Percentiles rank a stretch among this genome's conserved stretches.
Conservation (phyloP, 306 rosid genomes). For the Clitoria ternatea region DNA sequence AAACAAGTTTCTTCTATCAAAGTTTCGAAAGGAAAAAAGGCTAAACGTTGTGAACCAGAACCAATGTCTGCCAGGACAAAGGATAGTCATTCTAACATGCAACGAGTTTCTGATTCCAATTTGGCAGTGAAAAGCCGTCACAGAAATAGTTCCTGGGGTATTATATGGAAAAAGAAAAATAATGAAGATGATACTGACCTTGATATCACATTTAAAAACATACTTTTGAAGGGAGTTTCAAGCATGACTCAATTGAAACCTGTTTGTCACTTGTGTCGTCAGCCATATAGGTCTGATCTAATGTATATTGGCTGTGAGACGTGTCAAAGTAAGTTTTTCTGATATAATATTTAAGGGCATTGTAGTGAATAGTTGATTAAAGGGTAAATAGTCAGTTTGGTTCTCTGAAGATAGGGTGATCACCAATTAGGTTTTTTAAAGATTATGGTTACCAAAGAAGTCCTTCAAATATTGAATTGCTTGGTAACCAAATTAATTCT, state of each 20-base stretch:
- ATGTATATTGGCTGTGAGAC: constrained; percentile 79
- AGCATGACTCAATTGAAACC: constrained; percentile 42
- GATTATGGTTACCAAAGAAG: too few relatives aligned
- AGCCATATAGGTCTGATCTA: constrained; percentile 67
- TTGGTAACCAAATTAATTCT: too few relatives aligned
- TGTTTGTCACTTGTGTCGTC: constrained; percentile 64
- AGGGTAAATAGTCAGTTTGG: too few relatives aligned
- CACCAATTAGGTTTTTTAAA: too few relatives aligned
- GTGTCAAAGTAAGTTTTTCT: constrained; percentile 66
- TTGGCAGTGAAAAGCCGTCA: constrained; percentile 40
- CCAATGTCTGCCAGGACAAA: constrained; percentile 31
- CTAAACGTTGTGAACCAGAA: constrained; percentile 36
- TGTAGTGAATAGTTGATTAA: neutral
- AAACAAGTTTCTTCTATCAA: constrained; percentile 44
- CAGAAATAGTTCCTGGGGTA: constrained; percentile 69
- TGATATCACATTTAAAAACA: constrained; percentile 60
- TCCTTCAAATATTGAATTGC: too few relatives aligned
- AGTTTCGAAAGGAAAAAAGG: constrained; percentile 44
- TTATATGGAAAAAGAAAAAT: constrained; percentile 83
- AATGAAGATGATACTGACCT: constrained; percentile 41
- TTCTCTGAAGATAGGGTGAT: too few relatives aligned
- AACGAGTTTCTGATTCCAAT: constrained; percentile 45
- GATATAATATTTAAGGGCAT: too few relatives aligned
- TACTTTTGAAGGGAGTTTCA: constrained; percentile 62
- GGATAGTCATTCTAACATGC: constrained; percentile 33